Evolutionary conservation across 1,284 basidiomycete genomes (phyloP).

Genomic region (Malassezia arunalokei): DNA sequence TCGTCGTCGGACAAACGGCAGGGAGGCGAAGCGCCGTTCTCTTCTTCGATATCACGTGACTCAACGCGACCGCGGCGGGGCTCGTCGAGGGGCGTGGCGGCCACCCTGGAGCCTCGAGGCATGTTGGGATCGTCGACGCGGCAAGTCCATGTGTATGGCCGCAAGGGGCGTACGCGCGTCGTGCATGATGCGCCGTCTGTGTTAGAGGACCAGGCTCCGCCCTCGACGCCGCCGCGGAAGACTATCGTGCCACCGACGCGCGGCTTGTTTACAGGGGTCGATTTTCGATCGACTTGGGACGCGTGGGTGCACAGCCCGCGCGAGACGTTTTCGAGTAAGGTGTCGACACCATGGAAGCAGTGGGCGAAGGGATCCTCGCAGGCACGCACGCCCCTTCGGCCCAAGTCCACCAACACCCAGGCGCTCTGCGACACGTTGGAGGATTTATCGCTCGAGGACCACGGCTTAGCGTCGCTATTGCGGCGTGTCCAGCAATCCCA

Average conservation of each 20-base stretch:
- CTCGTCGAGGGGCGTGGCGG: background rate
- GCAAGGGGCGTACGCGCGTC: constrained; percentile 6
- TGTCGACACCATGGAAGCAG: background rate
- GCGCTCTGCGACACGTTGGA: background rate
- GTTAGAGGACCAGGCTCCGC: background rate
- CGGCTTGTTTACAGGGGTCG: constrained; percentile 10
- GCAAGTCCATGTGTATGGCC: constrained; percentile 13
- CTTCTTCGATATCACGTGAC: too few species aligned
- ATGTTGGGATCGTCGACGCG: constrained; percentile 12
- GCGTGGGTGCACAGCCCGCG: constrained; percentile 10
- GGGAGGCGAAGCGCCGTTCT: too few species aligned
- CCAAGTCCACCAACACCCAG: background rate
- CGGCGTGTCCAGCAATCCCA: constrained; percentile 15
- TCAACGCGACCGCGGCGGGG: background rate
- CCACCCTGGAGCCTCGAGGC: background rate
- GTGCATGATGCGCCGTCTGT: background rate
- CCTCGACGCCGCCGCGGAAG: background rate
- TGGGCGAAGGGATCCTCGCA: constrained; percentile 7
- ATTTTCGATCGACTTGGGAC: background rate
- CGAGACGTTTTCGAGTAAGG: background rate
- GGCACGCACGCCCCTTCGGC: background rate
- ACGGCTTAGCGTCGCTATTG: constrained; percentile 10
- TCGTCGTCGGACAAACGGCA: too few species aligned
- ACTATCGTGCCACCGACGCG: background rate
- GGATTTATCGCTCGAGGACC: constrained; percentile 1